phyloP scores from a whole-genome alignment of 495 filamentous ascomycete species.

The Penicillium nucicola region DNA sequence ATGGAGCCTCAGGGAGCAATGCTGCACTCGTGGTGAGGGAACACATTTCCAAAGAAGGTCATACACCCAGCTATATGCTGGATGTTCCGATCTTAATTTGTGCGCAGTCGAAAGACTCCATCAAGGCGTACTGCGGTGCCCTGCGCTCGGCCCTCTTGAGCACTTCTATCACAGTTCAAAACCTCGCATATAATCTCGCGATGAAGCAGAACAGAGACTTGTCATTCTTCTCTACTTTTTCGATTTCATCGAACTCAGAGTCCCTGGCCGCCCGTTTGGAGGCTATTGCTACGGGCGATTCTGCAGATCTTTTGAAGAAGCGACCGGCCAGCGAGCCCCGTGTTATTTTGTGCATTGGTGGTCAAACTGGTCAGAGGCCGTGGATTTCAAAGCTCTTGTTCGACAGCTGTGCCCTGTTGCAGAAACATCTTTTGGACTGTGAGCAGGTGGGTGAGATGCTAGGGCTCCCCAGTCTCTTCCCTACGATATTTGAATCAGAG shows the following conservation, averaged over 20 bases:
- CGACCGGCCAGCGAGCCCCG: conserved; percentile 2
- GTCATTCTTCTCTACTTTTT: conserved; percentile 1
- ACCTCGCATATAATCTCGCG: conserved; percentile 17
- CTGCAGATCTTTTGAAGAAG: not conserved
- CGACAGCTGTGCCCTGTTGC: conserved; percentile 21
- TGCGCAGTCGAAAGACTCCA: conserved; percentile 6
- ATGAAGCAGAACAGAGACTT: conserved; percentile 15
- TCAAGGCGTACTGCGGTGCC: conserved; percentile 8
- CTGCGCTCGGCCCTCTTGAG: conserved; percentile 4
- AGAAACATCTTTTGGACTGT: conserved; percentile 25
- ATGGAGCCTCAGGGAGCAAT: conserved; percentile 50
- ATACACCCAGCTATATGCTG: not conserved
- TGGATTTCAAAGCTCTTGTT: conserved; percentile 26
- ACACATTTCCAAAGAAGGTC: not conserved
- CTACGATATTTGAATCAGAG: not conserved
- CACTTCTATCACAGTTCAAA: not conserved
- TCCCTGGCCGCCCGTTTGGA: not conserved
- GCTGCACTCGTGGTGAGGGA: conserved; percentile 38
- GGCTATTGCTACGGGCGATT: conserved; percentile 2
- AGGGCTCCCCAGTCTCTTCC: not conserved
- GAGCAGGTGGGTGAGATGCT: not conserved
- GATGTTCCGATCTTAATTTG: conserved; percentile 14
- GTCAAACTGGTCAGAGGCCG: conserved; percentile 22
- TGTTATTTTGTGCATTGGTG: conserved; percentile 32
- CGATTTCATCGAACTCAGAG: not conserved